Conservation (phyloP, 78 protist species). For the Diacronema lutheri region DNA sequence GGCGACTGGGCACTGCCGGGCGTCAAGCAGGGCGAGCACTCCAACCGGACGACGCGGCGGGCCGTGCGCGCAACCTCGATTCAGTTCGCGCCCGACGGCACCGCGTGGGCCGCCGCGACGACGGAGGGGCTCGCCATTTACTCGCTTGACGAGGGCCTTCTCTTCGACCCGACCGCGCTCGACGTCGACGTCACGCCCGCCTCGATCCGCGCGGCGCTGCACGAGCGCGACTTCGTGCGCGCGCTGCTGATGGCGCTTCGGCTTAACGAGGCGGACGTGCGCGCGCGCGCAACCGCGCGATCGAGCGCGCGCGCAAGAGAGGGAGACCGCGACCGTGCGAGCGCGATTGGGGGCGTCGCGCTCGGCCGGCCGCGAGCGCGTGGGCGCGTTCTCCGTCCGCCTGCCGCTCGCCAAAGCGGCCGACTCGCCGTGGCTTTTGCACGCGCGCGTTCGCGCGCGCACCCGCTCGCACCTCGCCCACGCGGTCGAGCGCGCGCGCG, state of each 20-base stretch:
- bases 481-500: not conserved
- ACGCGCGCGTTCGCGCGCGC: no score
- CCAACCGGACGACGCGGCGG: slow-evolving; percentile 31
- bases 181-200: slow-evolving; percentile 76
- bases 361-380: no score
- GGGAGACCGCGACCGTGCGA: no score
- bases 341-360: no score
- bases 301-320: no score
- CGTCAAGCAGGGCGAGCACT: slow-evolving; percentile 47
- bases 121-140: slow-evolving; percentile 86
- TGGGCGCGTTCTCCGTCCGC: slow-evolving; percentile 49
- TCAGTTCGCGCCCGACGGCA: slow-evolving; percentile 34
- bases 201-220: slow-evolving; percentile 21
- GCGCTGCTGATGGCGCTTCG: slow-evolving; percentile 77
- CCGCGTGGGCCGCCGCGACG: slow-evolving; percentile 52
- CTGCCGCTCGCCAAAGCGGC: no score
- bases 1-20: slow-evolving; percentile 62
- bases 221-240: slow-evolving; percentile 28
- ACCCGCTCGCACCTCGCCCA: not conserved
- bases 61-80: slow-evolving; percentile 40
- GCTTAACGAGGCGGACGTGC: slow-evolving; percentile 61
- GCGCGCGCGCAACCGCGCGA: no score
- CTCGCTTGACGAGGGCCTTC: slow-evolving; percentile 71
- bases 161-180: slow-evolving; percentile 85
- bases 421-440: no score